Conservation (phyloP, 495 filamentous ascomycete genomes). For the Xanthoparmelia taractica region DNA sequence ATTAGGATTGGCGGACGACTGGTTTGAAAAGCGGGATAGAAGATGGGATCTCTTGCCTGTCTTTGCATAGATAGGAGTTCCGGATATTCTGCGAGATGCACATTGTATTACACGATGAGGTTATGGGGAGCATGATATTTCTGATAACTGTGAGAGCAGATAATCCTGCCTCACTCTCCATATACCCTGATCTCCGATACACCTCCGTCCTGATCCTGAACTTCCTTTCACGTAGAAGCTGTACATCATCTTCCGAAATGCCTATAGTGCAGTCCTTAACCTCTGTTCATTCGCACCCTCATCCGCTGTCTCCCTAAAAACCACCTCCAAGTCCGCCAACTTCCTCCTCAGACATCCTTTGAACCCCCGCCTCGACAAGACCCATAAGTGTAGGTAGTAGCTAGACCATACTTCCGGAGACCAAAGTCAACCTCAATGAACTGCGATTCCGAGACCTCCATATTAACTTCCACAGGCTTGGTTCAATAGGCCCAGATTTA, state of each 20-base stretch:
- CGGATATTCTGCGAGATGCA: slow-evolving; percentile 68
- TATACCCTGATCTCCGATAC: neutral
- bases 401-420: neutral
- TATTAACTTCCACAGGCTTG: neutral
- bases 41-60: slow-evolving; percentile 54
- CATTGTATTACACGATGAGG: neutral
- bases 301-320: neutral
- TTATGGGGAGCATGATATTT: neutral
- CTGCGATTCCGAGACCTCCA: neutral
- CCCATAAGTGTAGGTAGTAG: neutral
- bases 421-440: neutral
- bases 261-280: neutral
- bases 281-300: neutral
- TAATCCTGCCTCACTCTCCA: neutral
- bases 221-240: neutral
- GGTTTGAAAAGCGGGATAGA: slow-evolving; percentile 57
- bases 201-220: neutral
- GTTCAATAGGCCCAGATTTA: neutral
- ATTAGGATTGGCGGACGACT: slow-evolving; percentile 41
- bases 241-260: neutral
- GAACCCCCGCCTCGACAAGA: neutral
- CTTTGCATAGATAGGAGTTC: slow-evolving; percentile 52
- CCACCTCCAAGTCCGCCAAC: neutral
- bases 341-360: neutral
- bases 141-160: neutral